phyloP scores from a whole-genome alignment of 495 filamentous ascomycete genomes.

The Lineolata rhizophorae region DNA sequence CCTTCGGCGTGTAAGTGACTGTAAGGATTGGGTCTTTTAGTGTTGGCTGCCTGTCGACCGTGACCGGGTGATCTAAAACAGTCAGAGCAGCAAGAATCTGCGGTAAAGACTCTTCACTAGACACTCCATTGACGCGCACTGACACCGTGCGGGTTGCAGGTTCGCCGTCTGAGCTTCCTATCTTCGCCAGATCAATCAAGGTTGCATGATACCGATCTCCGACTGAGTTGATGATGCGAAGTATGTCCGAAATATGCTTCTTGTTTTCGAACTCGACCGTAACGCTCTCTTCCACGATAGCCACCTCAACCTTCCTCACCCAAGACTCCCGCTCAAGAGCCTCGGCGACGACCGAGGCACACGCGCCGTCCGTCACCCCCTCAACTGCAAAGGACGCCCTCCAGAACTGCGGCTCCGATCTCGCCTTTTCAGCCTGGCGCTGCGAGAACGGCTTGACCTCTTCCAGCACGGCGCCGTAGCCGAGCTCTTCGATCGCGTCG shows the following conservation, averaged over 20 bases:
- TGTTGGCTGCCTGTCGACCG: conserved; percentile 8
- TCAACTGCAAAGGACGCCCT: neutral
- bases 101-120: neutral
- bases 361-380: conserved; percentile 11
- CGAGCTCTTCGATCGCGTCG: neutral
- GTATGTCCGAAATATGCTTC: conserved; percentile 13
- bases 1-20: conserved; percentile 41
- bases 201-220: neutral
- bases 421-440: neutral
- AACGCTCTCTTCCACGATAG: too few relatives aligned
- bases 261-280: conserved; percentile 19
- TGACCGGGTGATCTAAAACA: conserved; percentile 23
- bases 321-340: conserved; percentile 31
- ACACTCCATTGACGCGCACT: neutral
- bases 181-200: neutral
- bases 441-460: neutral
- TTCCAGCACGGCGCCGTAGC: neutral
- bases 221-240: neutral
- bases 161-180: neutral
- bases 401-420: neutral
- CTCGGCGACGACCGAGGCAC: conserved; percentile 26
- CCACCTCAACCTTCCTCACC: too few relatives aligned
- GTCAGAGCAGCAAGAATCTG: neutral
- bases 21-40: conserved; percentile 39
- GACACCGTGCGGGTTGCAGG: neutral